Base-by-base conservation (phyloP, 2,329 filamentous ascomycete genomes). In the Aspergillus quadrilineatus region DNA sequence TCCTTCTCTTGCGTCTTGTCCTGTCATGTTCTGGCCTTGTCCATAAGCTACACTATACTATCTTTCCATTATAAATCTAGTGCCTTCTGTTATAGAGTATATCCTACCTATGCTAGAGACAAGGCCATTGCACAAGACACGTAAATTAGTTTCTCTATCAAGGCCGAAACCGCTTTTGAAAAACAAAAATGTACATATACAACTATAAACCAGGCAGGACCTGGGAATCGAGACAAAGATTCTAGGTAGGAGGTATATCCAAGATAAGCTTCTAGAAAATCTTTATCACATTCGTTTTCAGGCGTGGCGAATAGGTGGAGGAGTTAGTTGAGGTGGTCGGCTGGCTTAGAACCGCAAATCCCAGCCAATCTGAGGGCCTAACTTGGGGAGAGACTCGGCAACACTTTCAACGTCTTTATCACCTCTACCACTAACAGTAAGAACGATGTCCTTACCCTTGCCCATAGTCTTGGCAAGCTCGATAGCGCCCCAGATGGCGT, bases 351-450 rank as follows among this genome's bases (percentile, higher is more conserved):
- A 86, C 61, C 84, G 79, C 75, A 87, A 67, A 70, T 87, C 84
- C 85, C 85, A 87, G 47, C 82, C 91, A 75, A 99, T 97, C 80
- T 89, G 81, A 6, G 94, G 94, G 0, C 94, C 93, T 60, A 99
- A 75, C 65, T 83, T 89, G 15, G 93, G 93, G 70, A 99, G 77
- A 77, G 96, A 91, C 70, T 99, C 94, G 0, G 94, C 94, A 50
- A 99, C 93, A 68, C 90, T 96, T 84, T 99, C 92, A 57, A 99
- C 94, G 71, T 99, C 94, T 85, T 99, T 99, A 77, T 99, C 94
- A 61, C 94, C 94, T 65, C 94, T 82, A 7, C 94, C 94, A 70
- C 89, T 95, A 37, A 99, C 75, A 77, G 93, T 97, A 61, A 99
- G 92, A 58, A 99, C 93, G 29, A 99, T 79, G 69, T 97, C 92